Evolutionary conservation across 2,329 filamentous ascomycete genomes (phyloP).

Genomic region (Xylariaceae sp.): DNA sequence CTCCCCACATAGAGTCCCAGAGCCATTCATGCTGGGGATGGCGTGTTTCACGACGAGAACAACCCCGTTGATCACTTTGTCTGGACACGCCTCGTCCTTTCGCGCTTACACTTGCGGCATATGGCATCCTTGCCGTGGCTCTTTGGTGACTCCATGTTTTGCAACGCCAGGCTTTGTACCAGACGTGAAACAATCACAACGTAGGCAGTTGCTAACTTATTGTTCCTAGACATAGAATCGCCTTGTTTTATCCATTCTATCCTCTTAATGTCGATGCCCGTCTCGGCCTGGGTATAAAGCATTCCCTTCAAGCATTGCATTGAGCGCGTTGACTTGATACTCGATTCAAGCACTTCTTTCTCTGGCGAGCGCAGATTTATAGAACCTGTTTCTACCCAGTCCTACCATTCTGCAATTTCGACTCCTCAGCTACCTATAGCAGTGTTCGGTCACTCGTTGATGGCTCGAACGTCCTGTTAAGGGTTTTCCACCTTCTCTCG

Average conservation of each 20-base stretch:
- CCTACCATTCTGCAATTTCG: no score
- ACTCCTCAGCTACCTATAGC: no score
- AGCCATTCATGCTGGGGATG: not conserved
- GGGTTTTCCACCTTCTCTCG: slow-evolving; percentile 26
- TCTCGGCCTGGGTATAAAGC: slow-evolving; percentile 8
- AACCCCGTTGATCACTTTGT: not conserved
- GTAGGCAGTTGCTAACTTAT: slow-evolving; percentile 2
- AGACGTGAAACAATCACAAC: not conserved
- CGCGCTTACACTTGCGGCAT: not conserved
- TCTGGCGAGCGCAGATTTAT: not conserved
- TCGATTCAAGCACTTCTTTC: not conserved
- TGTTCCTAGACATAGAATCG: not conserved
- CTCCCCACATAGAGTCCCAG: not conserved
- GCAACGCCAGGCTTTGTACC: not conserved
- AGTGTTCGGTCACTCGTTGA: slow-evolving; percentile 22
- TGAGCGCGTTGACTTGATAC: not conserved
- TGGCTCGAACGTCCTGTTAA: slow-evolving; percentile 37
- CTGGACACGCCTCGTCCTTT: not conserved
- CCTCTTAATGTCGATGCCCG: not conserved
- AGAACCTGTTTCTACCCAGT: not conserved
- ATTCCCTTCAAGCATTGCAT: slow-evolving; percentile 9
- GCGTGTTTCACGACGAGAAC: not conserved
- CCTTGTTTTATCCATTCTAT: slow-evolving; percentile 7
- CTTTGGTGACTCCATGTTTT: not conserved
- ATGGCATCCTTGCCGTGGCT: not conserved